Base-by-base conservation (phyloP, 2,329 filamentous ascomycete genomes). In the Aspergillus sp. region DNA sequence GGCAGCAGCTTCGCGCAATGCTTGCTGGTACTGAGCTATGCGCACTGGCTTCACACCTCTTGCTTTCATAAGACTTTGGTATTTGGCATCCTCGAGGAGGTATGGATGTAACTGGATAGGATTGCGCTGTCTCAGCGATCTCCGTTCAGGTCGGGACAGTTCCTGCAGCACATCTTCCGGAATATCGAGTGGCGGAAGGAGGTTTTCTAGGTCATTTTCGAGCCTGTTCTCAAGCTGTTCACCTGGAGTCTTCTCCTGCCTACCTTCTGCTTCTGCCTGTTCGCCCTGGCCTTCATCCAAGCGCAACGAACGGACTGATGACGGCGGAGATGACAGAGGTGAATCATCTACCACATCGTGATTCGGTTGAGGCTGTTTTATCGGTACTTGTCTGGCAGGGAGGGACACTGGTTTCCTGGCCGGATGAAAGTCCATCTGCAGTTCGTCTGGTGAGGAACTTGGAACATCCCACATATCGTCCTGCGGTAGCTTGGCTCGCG, bases 41-140 rank as follows among this genome's bases (percentile, higher is more conserved):
- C 64, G 67, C 9, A 75, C 57, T 8, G 73, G 71, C 44, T 64
- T 67, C 6, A 74, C 41, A 2, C 73, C 73, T 43, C 70, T 54
- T 34, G 61, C 63, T 44, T 62, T 68, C 56, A 73, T 61, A 38
- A 63, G 63, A 32, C 53, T 61, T 40, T 64, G 61, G 51, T 75
- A 75, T 46, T 65, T 66, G 5, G 70, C 70, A 48, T 67, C 61
- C 50, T 76, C 73, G 10, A 74, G 53, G 1, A 67, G 56, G 47
- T 75, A 76, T 2, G 73, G 73, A 50, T 75, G 70, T 29, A 74
- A 50, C 46, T 76, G 73, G 42, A 74, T 74, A 5, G 70, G 66
- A 52, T 72, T 73, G 35, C 73, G 67, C 46, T 71, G 62, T 44
- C 73, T 63, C 26, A 75, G 56, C 3, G 57, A 58, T 47, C 68